Conservation (phyloP, 2,329 filamentous ascomycete species). For the Cordyceps javanica region DNA sequence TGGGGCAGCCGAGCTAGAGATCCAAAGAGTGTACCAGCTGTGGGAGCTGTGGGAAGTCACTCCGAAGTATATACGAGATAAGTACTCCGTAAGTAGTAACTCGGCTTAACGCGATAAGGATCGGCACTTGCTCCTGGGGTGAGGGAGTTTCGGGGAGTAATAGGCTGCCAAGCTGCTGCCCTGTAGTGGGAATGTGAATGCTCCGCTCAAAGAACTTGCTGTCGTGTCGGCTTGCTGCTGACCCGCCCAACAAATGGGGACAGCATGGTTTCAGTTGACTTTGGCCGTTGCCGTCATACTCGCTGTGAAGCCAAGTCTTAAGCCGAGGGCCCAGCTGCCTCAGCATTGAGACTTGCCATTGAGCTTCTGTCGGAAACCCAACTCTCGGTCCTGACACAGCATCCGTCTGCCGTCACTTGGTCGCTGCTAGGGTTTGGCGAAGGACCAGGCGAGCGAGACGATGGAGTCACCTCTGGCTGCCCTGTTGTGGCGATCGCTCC, state of each 20-base stretch:
- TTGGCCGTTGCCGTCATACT: neutral
- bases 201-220: slow-evolving; percentile 1
- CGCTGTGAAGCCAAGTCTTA: neutral
- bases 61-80: neutral
- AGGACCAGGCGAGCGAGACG: slow-evolving; percentile 2
- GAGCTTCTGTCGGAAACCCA: neutral
- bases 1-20: neutral
- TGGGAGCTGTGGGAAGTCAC: slow-evolving; percentile 14
- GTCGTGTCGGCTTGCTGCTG: neutral
- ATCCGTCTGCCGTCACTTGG: neutral
- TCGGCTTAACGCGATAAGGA: slow-evolving; percentile 11
- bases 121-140: slow-evolving; percentile 6
- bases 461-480: slow-evolving; percentile 46
- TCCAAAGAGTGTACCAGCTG: neutral
- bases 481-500: slow-evolving; percentile 61
- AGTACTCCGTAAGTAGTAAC: too few relatives aligned
- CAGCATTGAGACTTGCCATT: neutral
- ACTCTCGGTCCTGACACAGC: neutral
- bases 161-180: neutral
- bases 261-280: neutral
- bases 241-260: slow-evolving; percentile 12
- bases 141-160: slow-evolving; percentile 5
- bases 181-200: neutral
- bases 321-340: neutral
- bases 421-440: neutral